These are phyloP conservation scores for Sparassis latifolia DNA, from an alignment of 1,284 basidiomycete species.

Conservation along the genomic window DNA sequence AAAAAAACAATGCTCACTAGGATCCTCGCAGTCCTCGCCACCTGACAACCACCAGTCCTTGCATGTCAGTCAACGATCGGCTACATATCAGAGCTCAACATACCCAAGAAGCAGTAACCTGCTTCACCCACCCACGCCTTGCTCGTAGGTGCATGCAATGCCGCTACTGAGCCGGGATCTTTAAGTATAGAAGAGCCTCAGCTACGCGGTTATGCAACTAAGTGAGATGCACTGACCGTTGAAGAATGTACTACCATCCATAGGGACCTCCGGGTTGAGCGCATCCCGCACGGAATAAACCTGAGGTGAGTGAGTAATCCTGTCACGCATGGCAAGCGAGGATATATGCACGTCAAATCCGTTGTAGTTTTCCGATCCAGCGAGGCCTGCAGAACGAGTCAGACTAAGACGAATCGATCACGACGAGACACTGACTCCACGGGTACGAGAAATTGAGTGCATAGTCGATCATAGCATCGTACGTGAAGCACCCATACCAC, in stretches of 20 bases:
- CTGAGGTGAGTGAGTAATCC: conserved; percentile 6
- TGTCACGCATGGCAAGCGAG: background rate
- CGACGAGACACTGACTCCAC: conserved; percentile 45
- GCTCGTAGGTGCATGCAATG: conserved; percentile 64
- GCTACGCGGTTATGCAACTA: background rate
- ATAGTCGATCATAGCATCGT: conserved; percentile 31
- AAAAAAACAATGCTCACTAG: conserved; percentile 29
- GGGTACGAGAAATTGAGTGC: conserved; percentile 43
- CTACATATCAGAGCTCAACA: background rate
- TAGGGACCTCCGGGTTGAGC: conserved; percentile 25
- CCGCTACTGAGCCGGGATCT: conserved; percentile 49
- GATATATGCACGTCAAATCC: conserved; percentile 19
- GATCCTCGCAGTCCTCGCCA: conserved; percentile 29
- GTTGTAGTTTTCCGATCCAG: conserved; percentile 3
- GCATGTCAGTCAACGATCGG: too few species aligned
- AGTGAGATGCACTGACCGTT: conserved; percentile 39
- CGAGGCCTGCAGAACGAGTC: conserved; percentile 5
- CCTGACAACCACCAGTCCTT: background rate
- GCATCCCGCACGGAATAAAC: conserved; percentile 30
- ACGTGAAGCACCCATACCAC: conserved; percentile 30
- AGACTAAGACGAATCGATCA: background rate
- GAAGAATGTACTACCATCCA: conserved; percentile 38
- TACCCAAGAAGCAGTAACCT: conserved; percentile 24
- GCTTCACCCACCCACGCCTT: conserved; percentile 43
- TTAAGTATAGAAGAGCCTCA: background rate